Evolutionary conservation across 495 filamentous ascomycete species (phyloP), one percentile per base, ranked within the genome.

Genomic region (Penicillium goetzii): DNA sequence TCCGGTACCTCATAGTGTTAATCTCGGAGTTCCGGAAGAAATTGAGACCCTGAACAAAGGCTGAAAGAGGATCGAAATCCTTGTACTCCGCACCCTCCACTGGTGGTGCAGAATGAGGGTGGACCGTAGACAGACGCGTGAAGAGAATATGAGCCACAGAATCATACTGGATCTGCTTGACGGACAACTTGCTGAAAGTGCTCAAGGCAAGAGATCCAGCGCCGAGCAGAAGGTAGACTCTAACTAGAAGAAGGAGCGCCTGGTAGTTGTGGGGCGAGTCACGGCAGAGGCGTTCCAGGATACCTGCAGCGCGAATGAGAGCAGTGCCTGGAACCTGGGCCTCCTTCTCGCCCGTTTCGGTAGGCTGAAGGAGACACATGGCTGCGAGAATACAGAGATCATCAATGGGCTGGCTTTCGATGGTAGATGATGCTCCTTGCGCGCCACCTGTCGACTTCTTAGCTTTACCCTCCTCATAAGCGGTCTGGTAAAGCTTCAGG

Each of bases 131-230:
- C 43, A 88, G 74, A 17, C 85, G 81, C 0, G 85, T 86, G 65
- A 82, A 83, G 14, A 88, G 71, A 32, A 82, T 82, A 64, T 88
- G 85, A 15, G 84, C 78, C 51, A 88, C 72, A 23, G 82, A 84
- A 63, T 87, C 84, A 62, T 81, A 81, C 66, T 88, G 86, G 30
- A 88, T 70, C 47, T 88, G 84, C 62, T 88, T 88, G 56, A 88
- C 80, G 21, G 84, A 84, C 19, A 88, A 75, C 43, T 78, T 81
- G 58, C 78, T 76, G 62, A 87, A 88, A 7, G 75, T 77, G 34
- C 74, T 78, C 65, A 87, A 64, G 4, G 86, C 85, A 12, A 83
- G 75, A 6, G 83, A 83, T 17, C 79, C 79, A 47, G 81, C 81
- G 9, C 86, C 86, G 14, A 88, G 59, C 41, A 80, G 73, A 33